A percentile compares a stretch with the other conserved stretches of the same genome.
These are phyloP conservation scores for Priceomyces haplophilus DNA, from an alignment of 805 yeast genomes.

Conservation along the genomic window DNA sequence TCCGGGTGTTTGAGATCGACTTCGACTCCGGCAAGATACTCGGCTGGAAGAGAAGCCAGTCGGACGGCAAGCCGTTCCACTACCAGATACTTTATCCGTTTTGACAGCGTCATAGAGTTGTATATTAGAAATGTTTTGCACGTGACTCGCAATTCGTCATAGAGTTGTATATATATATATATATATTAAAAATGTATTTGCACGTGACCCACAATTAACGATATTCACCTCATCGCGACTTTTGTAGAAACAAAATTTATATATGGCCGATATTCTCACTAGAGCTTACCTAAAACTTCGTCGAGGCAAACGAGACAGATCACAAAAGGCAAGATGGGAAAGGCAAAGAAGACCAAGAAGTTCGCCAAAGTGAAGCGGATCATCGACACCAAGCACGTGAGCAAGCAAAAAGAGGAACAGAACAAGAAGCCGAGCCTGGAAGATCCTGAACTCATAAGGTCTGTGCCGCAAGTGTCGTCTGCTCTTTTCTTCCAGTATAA, in stretches of 20 bases:
- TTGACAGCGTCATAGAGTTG: neutral
- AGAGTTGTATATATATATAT: no score
- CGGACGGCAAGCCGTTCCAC: constrained; percentile 22
- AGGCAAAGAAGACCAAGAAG: constrained; percentile 95
- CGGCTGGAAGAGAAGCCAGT: constrained; percentile 38
- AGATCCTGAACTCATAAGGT: constrained; percentile 63
- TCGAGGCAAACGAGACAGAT: no score
- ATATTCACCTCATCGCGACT: constrained; percentile 1
- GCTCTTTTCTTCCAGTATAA: constrained; percentile 94
- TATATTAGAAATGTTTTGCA: neutral
- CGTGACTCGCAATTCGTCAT: neutral
- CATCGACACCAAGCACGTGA: constrained; percentile 68
- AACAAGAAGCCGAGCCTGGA: constrained; percentile 37
- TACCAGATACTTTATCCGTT: constrained; percentile 22
- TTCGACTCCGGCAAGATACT: constrained; percentile 23
- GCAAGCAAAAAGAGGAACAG: constrained; percentile 36
- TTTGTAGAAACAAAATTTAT: no score
- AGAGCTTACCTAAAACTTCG: no score
- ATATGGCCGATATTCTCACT: no score
- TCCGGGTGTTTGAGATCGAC: constrained; percentile 34
- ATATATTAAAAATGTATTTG: neutral
- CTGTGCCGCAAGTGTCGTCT: constrained; percentile 87
- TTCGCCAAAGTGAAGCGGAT: constrained; percentile 90
- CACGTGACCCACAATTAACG: neutral
- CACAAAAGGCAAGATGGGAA: constrained; percentile 62